A percentile compares a stretch with the other conserved stretches of the same genome.
Conservation (phyloP, 2,329 filamentous ascomycete species). For the Phaeoacremonium minimum region DNA sequence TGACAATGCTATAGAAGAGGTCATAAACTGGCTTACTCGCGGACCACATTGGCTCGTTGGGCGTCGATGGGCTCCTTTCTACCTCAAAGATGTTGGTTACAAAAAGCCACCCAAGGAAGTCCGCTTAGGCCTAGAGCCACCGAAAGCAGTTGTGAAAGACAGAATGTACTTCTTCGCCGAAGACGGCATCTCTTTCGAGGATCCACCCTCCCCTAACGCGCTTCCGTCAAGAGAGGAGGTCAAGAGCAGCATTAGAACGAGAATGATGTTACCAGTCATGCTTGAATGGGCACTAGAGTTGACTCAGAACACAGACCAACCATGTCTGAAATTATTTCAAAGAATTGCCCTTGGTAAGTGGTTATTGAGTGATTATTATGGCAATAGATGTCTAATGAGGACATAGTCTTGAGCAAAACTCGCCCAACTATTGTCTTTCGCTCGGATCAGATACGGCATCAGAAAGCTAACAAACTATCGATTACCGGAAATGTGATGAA, state of each 20-base stretch:
- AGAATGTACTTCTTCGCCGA: slow-evolving; percentile 52
- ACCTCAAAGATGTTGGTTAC: slow-evolving; percentile 26
- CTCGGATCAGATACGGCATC: slow-evolving; percentile 37
- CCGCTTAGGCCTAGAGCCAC: slow-evolving; percentile 19
- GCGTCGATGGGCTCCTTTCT: slow-evolving; percentile 45
- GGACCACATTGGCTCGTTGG: slow-evolving; percentile 37
- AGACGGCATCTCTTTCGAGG: slow-evolving; percentile 37
- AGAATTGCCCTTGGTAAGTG: slow-evolving; percentile 48
- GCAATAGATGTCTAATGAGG: too few relatives aligned
- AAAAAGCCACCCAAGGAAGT: slow-evolving; percentile 32
- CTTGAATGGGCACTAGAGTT: slow-evolving; percentile 49
- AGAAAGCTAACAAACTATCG: slow-evolving; percentile 31
- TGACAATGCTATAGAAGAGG: slow-evolving; percentile 21
- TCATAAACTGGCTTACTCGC: slow-evolving; percentile 35
- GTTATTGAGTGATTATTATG: too few relatives aligned
- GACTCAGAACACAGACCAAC: slow-evolving; percentile 36
- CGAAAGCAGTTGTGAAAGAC: slow-evolving; percentile 28
- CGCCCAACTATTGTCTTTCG: slow-evolving; percentile 40
- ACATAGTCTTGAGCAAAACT: slow-evolving; percentile 48
- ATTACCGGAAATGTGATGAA: slow-evolving; percentile 50
- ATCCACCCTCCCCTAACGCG: neutral
- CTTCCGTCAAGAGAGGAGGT: slow-evolving; percentile 19
- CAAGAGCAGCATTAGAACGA: slow-evolving; percentile 17
- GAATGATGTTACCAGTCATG: slow-evolving; percentile 33
- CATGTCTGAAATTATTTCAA: slow-evolving; percentile 53